These are phyloP conservation scores for Pythium scleroteichum DNA, from an alignment of 352 stramenopile genomes.

Conservation along the genomic window DNA sequence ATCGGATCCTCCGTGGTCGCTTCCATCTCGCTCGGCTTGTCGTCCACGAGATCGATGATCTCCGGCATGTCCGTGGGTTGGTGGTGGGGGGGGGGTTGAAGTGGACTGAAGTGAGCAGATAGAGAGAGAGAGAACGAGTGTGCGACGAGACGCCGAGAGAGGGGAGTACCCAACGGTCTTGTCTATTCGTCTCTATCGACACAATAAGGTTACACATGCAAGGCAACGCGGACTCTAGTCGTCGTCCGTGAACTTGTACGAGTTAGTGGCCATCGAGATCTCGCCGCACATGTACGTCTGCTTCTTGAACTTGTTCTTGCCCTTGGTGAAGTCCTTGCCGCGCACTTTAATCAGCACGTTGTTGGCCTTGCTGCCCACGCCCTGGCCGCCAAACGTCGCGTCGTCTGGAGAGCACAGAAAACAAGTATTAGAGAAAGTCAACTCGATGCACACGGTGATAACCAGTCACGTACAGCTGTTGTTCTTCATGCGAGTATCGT, in stretches of 20 bases:
- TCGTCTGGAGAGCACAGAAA: constrained; percentile 67
- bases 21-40: background rate
- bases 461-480: constrained; percentile 90
- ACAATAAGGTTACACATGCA: constrained; percentile 17
- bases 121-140: background rate
- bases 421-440: background rate
- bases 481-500: constrained; percentile 93
- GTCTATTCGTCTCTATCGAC: constrained; percentile 27
- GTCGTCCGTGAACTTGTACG: constrained; percentile 90
- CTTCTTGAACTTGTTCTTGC: constrained; percentile 99
- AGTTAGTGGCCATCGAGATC: constrained; percentile 94
- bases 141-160: constrained; percentile 9
- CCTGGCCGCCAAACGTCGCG: constrained; percentile 93
- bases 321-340: constrained; percentile 99
- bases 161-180: background rate
- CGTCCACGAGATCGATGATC: constrained; percentile 8
- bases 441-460: background rate
- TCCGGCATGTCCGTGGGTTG: background rate
- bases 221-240: background rate
- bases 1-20: constrained; percentile 3
- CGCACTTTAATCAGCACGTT: constrained; percentile 97
- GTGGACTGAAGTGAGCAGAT: background rate
- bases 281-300: constrained; percentile 94
- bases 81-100: background rate
- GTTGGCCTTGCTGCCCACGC: constrained; percentile 97